Conservation (phyloP, 352 stramenopile genomes). For the Salisapilia sapeloensis region DNA sequence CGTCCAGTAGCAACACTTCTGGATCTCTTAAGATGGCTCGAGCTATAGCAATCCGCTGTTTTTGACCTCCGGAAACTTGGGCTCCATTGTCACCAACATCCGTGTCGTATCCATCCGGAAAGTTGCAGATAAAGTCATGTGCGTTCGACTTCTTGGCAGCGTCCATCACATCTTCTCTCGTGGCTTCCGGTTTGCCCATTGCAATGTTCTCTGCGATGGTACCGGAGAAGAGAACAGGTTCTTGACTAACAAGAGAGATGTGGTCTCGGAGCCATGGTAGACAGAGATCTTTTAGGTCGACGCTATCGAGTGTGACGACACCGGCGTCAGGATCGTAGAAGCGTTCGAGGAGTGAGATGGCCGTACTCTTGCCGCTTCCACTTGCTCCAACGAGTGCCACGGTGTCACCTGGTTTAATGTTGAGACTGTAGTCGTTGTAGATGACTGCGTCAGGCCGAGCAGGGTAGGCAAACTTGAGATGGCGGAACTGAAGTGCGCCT, state of each 20-base stretch:
- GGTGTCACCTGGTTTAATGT: conserved; percentile 38
- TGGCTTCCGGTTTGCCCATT: conserved; percentile 23
- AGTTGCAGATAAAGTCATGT: conserved; percentile 67
- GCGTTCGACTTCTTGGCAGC: conserved; percentile 77
- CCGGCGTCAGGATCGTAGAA: conserved; percentile 49
- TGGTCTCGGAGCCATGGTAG: conserved; percentile 21
- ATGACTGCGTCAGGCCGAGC: conserved; percentile 27
- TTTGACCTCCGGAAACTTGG: conserved; percentile 77
- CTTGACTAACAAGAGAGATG: conserved; percentile 63
- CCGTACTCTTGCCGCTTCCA: conserved; percentile 79
- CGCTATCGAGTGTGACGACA: conserved; percentile 38
- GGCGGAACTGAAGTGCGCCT: conserved; percentile 15
- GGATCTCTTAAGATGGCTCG: conserved; percentile 45
- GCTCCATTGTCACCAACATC: conserved; percentile 53
- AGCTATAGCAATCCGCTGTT: conserved; percentile 84
- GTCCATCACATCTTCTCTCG: conserved; percentile 32
- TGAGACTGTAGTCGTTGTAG: conserved; percentile 65
- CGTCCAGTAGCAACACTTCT: conserved; percentile 60
- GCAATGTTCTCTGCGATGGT: conserved; percentile 46
- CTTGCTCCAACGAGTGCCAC: conserved; percentile 81
- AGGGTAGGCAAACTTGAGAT: conserved; percentile 36
- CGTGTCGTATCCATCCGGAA: conserved; percentile 37
- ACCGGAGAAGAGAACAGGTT: conserved; percentile 59
- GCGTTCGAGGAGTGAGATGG: conserved; percentile 61
- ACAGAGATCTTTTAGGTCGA: conserved; percentile 40